Evolutionary conservation across 2,329 filamentous ascomycete genomes (phyloP).

Genomic region (Apiospora sp.): DNA sequence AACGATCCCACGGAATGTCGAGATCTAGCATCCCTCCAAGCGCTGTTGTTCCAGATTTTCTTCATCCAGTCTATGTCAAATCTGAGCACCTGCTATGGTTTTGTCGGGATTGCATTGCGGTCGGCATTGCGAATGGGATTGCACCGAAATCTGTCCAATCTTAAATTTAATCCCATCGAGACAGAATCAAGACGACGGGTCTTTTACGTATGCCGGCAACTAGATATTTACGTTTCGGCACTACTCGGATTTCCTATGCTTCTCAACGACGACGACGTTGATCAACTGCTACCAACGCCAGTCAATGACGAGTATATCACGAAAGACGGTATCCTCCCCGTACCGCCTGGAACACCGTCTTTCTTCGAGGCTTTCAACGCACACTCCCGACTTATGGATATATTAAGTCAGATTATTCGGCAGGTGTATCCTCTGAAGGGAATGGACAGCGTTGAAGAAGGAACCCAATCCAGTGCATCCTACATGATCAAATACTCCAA

Average conservation of each 20-base stretch:
- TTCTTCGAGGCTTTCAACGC: conserved; percentile 73
- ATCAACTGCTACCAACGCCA: conserved; percentile 70
- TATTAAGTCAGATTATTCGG: conserved; percentile 70
- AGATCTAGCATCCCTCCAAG: conserved; percentile 77
- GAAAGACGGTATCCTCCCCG: conserved; percentile 60
- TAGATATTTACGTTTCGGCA: conserved; percentile 75
- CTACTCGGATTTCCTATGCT: conserved; percentile 72
- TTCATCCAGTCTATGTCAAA: conserved; percentile 84
- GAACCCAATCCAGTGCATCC: conserved; percentile 52
- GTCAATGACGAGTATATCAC: conserved; percentile 75
- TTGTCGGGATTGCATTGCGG: conserved; percentile 79
- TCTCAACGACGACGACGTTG: conserved; percentile 70
- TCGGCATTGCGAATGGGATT: conserved; percentile 80
- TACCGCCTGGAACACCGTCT: conserved; percentile 63
- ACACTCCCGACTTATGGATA: conserved; percentile 68
- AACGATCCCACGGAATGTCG: conserved; percentile 74
- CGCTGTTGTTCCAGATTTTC: conserved; percentile 80
- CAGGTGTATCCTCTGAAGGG: conserved; percentile 71
- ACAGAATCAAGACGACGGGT: conserved; percentile 69
- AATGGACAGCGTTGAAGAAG: conserved; percentile 53
- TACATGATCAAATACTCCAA: conserved; percentile 70
- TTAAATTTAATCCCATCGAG: conserved; percentile 68
- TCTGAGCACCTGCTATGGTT: conserved; percentile 80
- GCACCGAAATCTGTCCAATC: conserved; percentile 74
- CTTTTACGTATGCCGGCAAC: conserved; percentile 73